Evolutionary conservation across 306 rosid genomes (phyloP).

Genomic region (Carpinus fangiana): DNA sequence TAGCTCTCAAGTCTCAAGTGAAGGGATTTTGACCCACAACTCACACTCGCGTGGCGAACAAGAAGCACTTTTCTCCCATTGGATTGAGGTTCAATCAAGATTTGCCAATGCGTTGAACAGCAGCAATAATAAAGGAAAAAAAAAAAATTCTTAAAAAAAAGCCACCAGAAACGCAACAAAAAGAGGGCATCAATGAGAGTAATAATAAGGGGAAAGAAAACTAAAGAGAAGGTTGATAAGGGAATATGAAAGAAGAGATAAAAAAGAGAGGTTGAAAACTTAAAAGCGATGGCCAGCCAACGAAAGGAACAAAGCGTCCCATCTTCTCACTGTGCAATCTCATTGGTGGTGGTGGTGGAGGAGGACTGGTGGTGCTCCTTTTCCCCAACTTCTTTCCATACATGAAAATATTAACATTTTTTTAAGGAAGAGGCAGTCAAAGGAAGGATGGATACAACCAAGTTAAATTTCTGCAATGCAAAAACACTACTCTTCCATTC

Average conservation of each 20-base stretch:
- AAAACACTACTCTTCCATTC: slow-evolving; percentile 7
- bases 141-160: neutral
- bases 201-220: neutral
- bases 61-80: neutral
- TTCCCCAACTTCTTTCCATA: neutral
- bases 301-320: neutral
- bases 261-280: slow-evolving; percentile 11
- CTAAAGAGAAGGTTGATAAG: neutral
- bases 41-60: neutral
- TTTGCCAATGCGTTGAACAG: too few species aligned
- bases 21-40: neutral
- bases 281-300: slow-evolving; percentile 10
- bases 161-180: slow-evolving; percentile 5
- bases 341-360: neutral
- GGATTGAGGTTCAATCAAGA: neutral
- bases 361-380: too few species aligned
- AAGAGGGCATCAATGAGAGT: neutral
- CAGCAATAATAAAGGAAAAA: neutral
- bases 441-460: slow-evolving; percentile 18
- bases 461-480: slow-evolving; percentile 27
- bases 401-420: neutral
- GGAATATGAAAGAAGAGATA: slow-evolving; percentile 8
- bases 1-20: too few species aligned
- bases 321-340: neutral
- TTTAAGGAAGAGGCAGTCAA: neutral